These are phyloP conservation scores for Cajanus cajan DNA, from an alignment of 306 rosid genomes.

Conservation along the genomic window DNA sequence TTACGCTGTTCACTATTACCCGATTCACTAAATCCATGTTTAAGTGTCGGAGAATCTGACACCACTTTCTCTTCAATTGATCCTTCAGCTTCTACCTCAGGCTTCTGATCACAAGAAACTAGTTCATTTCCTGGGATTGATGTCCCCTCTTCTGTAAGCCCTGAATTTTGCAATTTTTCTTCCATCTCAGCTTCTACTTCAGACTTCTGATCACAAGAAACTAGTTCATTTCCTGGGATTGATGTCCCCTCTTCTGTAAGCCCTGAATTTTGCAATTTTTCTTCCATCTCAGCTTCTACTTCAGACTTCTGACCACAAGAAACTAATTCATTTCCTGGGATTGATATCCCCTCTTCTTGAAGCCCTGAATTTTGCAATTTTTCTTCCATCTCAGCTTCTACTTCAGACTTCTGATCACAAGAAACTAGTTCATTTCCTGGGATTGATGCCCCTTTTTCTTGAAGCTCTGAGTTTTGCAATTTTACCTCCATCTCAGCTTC, in stretches of 20 bases:
- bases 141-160: conserved; percentile 20
- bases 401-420: conserved; percentile 30
- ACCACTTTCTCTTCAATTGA: not conserved
- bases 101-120: not conserved
- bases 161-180: conserved; percentile 33
- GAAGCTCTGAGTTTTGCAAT: conserved; percentile 26
- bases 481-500: conserved; percentile 30
- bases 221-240: conserved; percentile 34
- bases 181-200: conserved; percentile 34
- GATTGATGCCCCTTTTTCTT: conserved; percentile 30
- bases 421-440: conserved; percentile 35
- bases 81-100: conserved; percentile 28
- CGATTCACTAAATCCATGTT: conserved; percentile 18
- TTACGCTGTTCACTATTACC: conserved; percentile 11
- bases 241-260: conserved; percentile 27
- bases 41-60: conserved; percentile 24
- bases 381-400: conserved; percentile 34
- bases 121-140: conserved; percentile 36
- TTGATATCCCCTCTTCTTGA: conserved; percentile 31
- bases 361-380: conserved; percentile 24
- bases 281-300: conserved; percentile 30
- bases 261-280: conserved; percentile 26
- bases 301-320: conserved; percentile 32
- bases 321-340: conserved; percentile 30
- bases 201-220: conserved; percentile 27